Conservation (phyloP, 805 yeast genomes). For the Kluyveromyces siamensis region DNA sequence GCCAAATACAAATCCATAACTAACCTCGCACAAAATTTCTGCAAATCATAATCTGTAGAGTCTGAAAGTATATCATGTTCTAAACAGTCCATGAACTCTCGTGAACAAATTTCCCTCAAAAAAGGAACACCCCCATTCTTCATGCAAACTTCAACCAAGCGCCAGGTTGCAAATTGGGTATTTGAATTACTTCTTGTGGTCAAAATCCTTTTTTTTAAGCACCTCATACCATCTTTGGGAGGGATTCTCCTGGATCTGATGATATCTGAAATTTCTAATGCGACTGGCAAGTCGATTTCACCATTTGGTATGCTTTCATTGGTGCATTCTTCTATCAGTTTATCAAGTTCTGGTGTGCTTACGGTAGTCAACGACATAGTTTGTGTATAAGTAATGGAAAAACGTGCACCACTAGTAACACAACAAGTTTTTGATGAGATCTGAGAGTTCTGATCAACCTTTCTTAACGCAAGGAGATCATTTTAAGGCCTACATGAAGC, state of each 20-base stretch:
- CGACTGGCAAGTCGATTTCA: slow-evolving; percentile 64
- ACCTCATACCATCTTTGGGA: slow-evolving; percentile 76
- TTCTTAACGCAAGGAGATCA: too few species aligned
- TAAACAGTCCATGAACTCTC: slow-evolving; percentile 79
- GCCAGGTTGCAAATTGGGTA: slow-evolving; percentile 63
- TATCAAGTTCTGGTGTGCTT: slow-evolving; percentile 37
- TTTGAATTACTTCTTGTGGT: slow-evolving; percentile 61
- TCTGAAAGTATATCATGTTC: slow-evolving; percentile 37
- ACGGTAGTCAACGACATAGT: slow-evolving; percentile 19
- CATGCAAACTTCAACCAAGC: slow-evolving; percentile 74
- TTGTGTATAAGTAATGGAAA: background rate
- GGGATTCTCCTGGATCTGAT: slow-evolving; percentile 74
- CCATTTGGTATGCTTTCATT: slow-evolving; percentile 89
- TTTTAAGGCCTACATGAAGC: too few species aligned
- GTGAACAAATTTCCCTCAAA: slow-evolving; percentile 63
- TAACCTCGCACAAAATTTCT: slow-evolving; percentile 48
- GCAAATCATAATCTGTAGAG: slow-evolving; percentile 43
- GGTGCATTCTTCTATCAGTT: slow-evolving; percentile 66
- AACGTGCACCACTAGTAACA: too few species aligned
- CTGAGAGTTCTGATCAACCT: too few species aligned
- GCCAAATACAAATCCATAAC: slow-evolving; percentile 73
- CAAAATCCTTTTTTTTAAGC: slow-evolving; percentile 66
- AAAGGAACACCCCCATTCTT: slow-evolving; percentile 91
- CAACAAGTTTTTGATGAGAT: too few species aligned
- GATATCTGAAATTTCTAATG: slow-evolving; percentile 79